phyloP scores from a whole-genome alignment of 2,329 filamentous ascomycete species.

The Botryotinia convoluta region DNA sequence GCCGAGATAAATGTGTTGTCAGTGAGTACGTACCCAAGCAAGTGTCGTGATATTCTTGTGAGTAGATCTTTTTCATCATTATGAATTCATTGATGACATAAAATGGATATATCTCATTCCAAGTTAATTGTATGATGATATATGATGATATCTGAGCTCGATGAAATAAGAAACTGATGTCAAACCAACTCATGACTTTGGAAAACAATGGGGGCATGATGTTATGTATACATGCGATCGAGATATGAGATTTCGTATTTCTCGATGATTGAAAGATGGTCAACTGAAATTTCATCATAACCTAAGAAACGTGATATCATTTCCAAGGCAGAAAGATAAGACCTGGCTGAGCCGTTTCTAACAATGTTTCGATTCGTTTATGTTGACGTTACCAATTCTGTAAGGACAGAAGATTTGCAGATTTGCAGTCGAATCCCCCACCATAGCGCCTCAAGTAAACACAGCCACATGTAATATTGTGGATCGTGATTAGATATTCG shows the following conservation, averaged over 20 bases:
- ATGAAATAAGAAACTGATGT: background rate
- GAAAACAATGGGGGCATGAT: constrained; percentile 19
- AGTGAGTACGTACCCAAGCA: background rate
- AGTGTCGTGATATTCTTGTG: background rate
- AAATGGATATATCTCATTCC: background rate
- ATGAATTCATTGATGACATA: background rate
- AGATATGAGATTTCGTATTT: background rate
- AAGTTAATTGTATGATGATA: constrained; percentile 8
- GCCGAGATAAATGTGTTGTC: background rate
- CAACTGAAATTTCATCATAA: constrained; percentile 12
- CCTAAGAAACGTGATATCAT: background rate
- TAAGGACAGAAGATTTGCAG: constrained; percentile 11
- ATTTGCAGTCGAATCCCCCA: constrained; percentile 2
- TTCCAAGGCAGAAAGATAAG: constrained; percentile 15
- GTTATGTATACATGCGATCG: constrained; percentile 5
- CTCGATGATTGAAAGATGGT: background rate
- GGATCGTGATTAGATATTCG: background rate
- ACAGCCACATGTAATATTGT: constrained; percentile 3
- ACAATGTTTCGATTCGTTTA: constrained; percentile 1
- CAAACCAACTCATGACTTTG: background rate
- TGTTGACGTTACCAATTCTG: background rate
- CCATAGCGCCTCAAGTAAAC: background rate
- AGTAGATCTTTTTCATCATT: constrained; percentile 12
- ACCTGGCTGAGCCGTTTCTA: constrained; percentile 7
- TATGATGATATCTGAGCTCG: background rate